These are phyloP conservation scores for Iris macrosiphon DNA, from an alignment of 106 monocot species.

Conservation along the genomic window DNA sequence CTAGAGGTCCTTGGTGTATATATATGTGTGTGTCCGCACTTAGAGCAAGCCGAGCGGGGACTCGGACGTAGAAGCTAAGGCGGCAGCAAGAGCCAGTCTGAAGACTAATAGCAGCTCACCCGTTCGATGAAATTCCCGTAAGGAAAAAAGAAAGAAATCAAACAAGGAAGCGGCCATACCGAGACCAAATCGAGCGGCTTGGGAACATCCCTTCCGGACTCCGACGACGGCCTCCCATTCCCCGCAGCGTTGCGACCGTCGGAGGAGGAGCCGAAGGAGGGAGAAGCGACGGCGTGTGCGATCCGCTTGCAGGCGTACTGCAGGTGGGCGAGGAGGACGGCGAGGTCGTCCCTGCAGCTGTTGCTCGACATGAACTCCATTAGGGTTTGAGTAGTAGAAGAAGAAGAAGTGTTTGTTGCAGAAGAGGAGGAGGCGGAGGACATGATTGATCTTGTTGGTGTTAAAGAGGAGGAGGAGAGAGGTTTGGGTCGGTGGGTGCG, in stretches of 20 bases:
- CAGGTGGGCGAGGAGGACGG: constrained; percentile 52
- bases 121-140: too few relatives aligned
- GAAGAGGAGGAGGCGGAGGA: too few relatives aligned
- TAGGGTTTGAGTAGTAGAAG: constrained; percentile 33
- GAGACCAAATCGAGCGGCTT: constrained; percentile 91
- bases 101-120: too few relatives aligned
- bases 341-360: constrained; percentile 57
- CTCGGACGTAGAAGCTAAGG: too few relatives aligned
- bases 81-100: too few relatives aligned
- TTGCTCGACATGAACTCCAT: constrained; percentile 38
- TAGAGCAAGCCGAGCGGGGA: too few relatives aligned
- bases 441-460: not conserved
- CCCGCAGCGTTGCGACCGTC: not conserved
- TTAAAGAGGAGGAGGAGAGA: not conserved
- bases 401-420: too few relatives aligned
- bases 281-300: constrained; percentile 76
- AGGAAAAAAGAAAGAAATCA: too few relatives aligned
- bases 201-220: constrained; percentile 63
- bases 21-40: too few relatives aligned
- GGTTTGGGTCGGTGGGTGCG: not conserved
- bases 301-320: constrained; percentile 92
- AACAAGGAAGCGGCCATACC: constrained; percentile 20
- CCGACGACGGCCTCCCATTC: not conserved
- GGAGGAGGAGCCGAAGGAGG: constrained; percentile 40
- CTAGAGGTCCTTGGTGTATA: too few relatives aligned